phyloP scores from a whole-genome alignment of 805 yeast species.

The Vanderwaltozyma polyspora region DNA sequence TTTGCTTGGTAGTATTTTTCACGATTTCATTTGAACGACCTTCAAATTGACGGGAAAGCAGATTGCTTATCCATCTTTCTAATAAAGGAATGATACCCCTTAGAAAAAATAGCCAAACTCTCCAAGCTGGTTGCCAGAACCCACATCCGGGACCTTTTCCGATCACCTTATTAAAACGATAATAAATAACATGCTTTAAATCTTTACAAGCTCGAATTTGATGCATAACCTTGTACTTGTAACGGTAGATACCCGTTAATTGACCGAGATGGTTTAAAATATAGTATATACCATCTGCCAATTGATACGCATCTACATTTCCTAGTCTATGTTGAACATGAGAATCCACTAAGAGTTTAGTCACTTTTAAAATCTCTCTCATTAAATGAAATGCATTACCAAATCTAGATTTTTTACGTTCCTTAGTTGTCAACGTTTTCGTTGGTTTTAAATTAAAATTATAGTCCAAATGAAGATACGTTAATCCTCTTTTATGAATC shows the following conservation, averaged over 20 bases:
- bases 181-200: slow-evolving; percentile 81
- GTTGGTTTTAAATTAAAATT: slow-evolving; percentile 95
- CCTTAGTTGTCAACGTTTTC: slow-evolving; percentile 90
- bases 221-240: slow-evolving; percentile 96
- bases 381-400: slow-evolving; percentile 93
- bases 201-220: slow-evolving; percentile 95
- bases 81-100: slow-evolving; percentile 85
- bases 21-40: slow-evolving; percentile 91
- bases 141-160: slow-evolving; percentile 99
- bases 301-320: slow-evolving; percentile 80
- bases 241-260: slow-evolving; percentile 89
- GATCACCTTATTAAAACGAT: slow-evolving; percentile 69
- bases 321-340: slow-evolving; percentile 89
- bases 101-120: slow-evolving; percentile 87
- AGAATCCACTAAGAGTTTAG: slow-evolving; percentile 81
- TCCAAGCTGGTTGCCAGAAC: slow-evolving; percentile 98
- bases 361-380: slow-evolving; percentile 76
- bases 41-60: slow-evolving; percentile 86
- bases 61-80: slow-evolving; percentile 91
- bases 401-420: slow-evolving; percentile 87
- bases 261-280: slow-evolving; percentile 90
- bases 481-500: slow-evolving; percentile 82
- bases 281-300: slow-evolving; percentile 91
- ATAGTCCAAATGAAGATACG: slow-evolving; percentile 87
- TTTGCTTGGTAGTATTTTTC: slow-evolving; percentile 88